Conservation (phyloP, 2,329 filamentous ascomycete species). For the Rhexocercosporidium sp. region DNA sequence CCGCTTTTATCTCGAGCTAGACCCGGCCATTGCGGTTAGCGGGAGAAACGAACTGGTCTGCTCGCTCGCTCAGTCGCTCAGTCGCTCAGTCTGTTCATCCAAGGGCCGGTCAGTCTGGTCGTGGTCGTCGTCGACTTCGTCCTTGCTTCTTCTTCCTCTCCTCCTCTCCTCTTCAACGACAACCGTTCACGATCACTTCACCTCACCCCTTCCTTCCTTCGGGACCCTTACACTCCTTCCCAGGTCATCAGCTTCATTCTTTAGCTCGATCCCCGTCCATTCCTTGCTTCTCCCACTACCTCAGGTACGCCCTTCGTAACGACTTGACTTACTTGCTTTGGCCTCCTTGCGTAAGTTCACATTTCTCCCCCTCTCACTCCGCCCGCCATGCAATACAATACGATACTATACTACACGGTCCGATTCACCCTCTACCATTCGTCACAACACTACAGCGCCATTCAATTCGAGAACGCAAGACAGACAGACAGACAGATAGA, state of each 20-base stretch:
- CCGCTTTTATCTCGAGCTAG: conserved; percentile 8
- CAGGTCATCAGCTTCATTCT: conserved; percentile 50
- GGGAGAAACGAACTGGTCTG: not conserved
- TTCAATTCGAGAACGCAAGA: not conserved
- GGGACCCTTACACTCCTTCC: conserved; percentile 43
- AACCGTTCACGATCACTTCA: conserved; percentile 13
- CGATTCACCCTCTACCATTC: not conserved
- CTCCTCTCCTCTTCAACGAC: conserved; percentile 17
- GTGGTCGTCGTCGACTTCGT: not conserved
- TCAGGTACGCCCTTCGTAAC: conserved; percentile 6
- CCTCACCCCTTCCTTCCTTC: conserved; percentile 38
- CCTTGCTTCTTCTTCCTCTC: not conserved
- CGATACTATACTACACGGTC: not conserved
- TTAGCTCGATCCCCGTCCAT: conserved; percentile 48
- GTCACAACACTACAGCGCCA: not conserved
- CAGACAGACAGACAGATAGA: too few relatives aligned
- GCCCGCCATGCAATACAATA: not conserved
- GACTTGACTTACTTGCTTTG: conserved; percentile 19
- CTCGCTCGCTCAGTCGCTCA: not conserved
- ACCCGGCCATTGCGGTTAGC: not conserved
- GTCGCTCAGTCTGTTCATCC: not conserved
- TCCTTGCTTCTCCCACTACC: conserved; percentile 34
- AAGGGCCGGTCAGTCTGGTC: not conserved
- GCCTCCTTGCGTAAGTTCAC: conserved; percentile 34
- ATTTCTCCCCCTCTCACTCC: not conserved